Evolutionary conservation across 2,329 filamentous ascomycete species (phyloP).

Genomic region (Aspergillus bombycis): DNA sequence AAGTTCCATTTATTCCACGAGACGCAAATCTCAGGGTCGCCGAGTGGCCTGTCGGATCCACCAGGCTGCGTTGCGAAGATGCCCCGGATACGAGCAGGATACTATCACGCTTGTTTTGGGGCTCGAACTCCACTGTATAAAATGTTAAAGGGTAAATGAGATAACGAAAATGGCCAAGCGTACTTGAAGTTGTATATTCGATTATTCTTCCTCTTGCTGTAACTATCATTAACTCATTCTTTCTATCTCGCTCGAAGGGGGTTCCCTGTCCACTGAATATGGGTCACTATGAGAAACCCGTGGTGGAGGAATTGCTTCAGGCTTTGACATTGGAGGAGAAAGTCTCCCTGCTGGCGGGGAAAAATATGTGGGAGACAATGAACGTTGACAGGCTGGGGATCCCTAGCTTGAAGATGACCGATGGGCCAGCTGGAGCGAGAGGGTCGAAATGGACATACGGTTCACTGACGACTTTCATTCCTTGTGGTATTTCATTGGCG

Average conservation of each 20-base stretch:
- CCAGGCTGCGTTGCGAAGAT: too few relatives aligned
- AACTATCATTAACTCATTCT: not conserved
- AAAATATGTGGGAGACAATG: conserved; percentile 6
- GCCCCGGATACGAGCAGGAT: not conserved
- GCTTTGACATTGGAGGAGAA: conserved; percentile 5
- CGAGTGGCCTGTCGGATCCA: not conserved
- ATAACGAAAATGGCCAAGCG: not conserved
- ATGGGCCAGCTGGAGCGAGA: conserved; percentile 11
- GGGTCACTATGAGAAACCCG: not conserved
- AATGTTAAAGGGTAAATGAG: not conserved
- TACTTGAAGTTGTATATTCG: not conserved
- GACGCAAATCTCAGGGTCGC: not conserved
- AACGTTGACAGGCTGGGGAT: not conserved
- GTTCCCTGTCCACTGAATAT: not conserved
- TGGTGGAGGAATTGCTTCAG: not conserved
- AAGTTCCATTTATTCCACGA: not conserved
- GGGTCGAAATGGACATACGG: conserved; percentile 4
- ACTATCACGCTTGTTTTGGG: not conserved
- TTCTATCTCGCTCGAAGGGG: not conserved
- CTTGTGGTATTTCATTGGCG: conserved; percentile 4
- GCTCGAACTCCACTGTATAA: not conserved
- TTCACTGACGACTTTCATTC: conserved; percentile 7
- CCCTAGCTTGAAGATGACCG: conserved; percentile 7
- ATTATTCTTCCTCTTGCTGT: not conserved
- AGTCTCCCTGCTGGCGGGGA: conserved; percentile 2